A percentile compares a stretch with the other conserved stretches of the same genome.
phyloP scores from a whole-genome alignment of 2,329 filamentous ascomycete species.

The Albifimbria verrucaria region DNA sequence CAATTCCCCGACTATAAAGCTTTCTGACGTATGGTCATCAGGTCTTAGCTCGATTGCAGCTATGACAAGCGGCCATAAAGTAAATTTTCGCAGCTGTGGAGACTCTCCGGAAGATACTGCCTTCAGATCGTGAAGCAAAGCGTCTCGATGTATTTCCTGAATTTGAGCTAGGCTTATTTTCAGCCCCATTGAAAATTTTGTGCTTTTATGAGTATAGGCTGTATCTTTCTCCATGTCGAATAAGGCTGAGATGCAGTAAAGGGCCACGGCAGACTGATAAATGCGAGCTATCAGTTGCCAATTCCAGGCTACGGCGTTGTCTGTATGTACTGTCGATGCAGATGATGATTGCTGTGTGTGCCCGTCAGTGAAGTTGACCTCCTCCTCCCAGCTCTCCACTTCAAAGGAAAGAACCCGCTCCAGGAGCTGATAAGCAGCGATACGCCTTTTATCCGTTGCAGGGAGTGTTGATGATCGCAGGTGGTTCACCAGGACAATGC shows the following conservation, averaged over 20 bases:
- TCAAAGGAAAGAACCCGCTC: constrained; percentile 15
- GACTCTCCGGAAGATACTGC: constrained; percentile 2
- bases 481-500: constrained; percentile 17
- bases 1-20: neutral
- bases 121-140: constrained; percentile 9
- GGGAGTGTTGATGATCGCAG: constrained; percentile 11
- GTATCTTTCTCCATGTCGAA: neutral
- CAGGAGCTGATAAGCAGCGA: constrained; percentile 8
- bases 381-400: constrained; percentile 10
- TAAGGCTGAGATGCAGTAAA: constrained; percentile 18
- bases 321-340: too few relatives aligned
- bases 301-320: neutral
- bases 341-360: too few relatives aligned
- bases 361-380: neutral
- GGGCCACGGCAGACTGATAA: constrained; percentile 14
- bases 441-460: neutral
- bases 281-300: constrained; percentile 13
- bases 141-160: constrained; percentile 1
- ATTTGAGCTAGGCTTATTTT: neutral
- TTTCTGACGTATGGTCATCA: constrained; percentile 5
- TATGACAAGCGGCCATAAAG: constrained; percentile 22
- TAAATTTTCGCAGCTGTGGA: constrained; percentile 11
- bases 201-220: neutral
- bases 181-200: neutral
- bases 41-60: constrained; percentile 15